Evolutionary conservation across 345 rosid genomes (phyloP), one percentile per base, ranked within the genome.

Genomic region (Jatropha curcas): DNA sequence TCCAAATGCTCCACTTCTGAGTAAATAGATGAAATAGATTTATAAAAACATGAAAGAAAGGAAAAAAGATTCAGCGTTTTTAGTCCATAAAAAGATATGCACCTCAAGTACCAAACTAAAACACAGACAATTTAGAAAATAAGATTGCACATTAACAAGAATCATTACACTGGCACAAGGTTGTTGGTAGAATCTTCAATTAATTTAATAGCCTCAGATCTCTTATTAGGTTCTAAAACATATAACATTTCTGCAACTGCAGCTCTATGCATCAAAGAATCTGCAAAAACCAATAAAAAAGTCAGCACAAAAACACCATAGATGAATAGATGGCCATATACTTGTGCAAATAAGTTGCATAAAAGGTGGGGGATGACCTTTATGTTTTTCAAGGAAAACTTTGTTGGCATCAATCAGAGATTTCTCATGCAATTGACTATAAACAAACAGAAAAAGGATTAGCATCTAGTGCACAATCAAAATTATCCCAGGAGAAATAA

Each of bases 221-320:
- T 87, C 81, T 85, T 90, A 80, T 71, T 82, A 48, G 94, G 87
- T 75, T 91, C 94, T 75, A 93, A 85, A 60, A 86, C 73, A 76
- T 58, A 76, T 56, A 91, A 65, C 94, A 91, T 91, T 86, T 93
- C 98, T 22, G 98, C 96, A 66, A 81, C 94, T 53, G 98, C 98
- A 46, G 90, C 94, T 80, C 94, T 93, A 82, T 93, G 98, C 91
- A 88, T 85, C 87, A 93, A 86, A 45, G 97, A 93, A 84, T 80
- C 98, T 93, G 88, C 43, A 56, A 25, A 72, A 12, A 76, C 1
- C 56, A 55, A 67, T n/a, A n/a, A n/a, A 27, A 43, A 57, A 69
- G 56, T 64, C 19, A 60, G 31, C 55, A 37, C 51, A 52, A 28
- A 25, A 46, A 71, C 52, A 60, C 63, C 48, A 70, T 1, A 30